Base-by-base conservation (phyloP, 2,329 filamentous ascomycete species). In the Onygenales sp. region DNA sequence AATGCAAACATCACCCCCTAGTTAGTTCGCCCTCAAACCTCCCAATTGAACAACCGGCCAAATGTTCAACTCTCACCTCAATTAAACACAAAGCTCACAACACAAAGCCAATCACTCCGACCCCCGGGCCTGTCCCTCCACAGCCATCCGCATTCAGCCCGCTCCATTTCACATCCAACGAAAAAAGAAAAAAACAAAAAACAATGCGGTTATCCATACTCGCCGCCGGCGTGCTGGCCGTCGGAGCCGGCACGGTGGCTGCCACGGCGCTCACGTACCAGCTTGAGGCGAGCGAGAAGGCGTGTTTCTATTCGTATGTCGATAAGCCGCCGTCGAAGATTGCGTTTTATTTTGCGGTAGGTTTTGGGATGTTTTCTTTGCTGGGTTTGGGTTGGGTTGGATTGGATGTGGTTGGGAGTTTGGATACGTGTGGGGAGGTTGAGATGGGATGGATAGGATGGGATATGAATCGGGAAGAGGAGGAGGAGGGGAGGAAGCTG, bases 261-360 rank as follows among this genome's bases (percentile, higher is more conserved):
- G 90, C 89, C 39, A 98, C 93, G 4, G 91, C 93, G 42, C 79
- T 98, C 67, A 98, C 93, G 47, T 98, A 96, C 78, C 88, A 91
- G 74, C 79, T 98, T 46, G 75, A 79, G 51, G 87, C 93, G 49
- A 88, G 94, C 75, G 93, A 97, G 78, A 90, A 88, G 73, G 89
- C 93, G 56, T 98, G 93, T 77, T 98, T 98, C 82, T 96, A 87
- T 70, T 82, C 88, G 54, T 77, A 83, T 61, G 85, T 92, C 52
- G 83, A 90, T 59, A 82, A 87, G 68, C 80, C 82, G 68, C 85
- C 85, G 62, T 83, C 87, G 64, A 98, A 98, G 81, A 79, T 98
- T 61, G 91, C 93, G 49, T 98, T 98, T 69, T 98, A 98, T 77
- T 98, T 98, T 74, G 94, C 93, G 56, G 93, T 98, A 76, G 61